A percentile compares a stretch with the other conserved stretches of the same genome.
These are phyloP conservation scores for Blepharisma japonicum DNA, from an alignment of 73 alveolate species.

Conservation along the genomic window DNA sequence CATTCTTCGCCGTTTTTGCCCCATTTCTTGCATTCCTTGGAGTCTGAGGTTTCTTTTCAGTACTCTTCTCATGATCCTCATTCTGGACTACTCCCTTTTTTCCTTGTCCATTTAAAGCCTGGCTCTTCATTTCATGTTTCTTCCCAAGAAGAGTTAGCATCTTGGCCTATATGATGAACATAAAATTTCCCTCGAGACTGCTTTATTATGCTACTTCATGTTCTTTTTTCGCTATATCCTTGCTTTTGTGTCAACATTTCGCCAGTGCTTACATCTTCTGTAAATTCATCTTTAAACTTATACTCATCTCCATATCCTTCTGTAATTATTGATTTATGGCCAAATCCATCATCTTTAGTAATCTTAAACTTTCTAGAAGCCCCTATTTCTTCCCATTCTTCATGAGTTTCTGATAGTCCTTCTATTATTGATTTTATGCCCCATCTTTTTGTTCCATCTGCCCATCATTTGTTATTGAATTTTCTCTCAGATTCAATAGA, in stretches of 20 bases:
- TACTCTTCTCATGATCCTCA: conserved; percentile 23
- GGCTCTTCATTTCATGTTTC: conserved; percentile 19
- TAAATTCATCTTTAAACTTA: conserved; percentile 1
- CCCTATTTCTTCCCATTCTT: conserved; percentile 26
- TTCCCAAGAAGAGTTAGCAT: neutral
- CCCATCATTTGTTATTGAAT: conserved; percentile 11
- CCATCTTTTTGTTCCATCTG: conserved; percentile 2
- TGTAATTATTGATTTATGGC: neutral
- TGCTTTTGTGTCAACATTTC: neutral
- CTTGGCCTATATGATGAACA: conserved; percentile 16
- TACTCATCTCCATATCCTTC: conserved; percentile 11
- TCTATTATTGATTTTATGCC: neutral
- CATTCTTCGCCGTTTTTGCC: conserved; percentile 10
- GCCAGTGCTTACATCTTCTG: neutral
- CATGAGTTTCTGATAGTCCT: neutral
- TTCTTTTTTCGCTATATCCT: neutral
- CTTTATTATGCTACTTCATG: neutral
- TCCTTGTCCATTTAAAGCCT: neutral
- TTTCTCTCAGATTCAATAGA: neutral
- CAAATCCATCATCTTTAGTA: neutral
- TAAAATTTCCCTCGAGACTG: neutral
- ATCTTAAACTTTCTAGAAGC: neutral
- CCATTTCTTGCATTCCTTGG: neutral
- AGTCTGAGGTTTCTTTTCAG: neutral
- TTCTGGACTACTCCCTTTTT: conserved; percentile 14